Evolutionary conservation across 495 filamentous ascomycete genomes (phyloP), one percentile per base, ranked within the genome.

Genomic region (Chaetomium tenue): DNA sequence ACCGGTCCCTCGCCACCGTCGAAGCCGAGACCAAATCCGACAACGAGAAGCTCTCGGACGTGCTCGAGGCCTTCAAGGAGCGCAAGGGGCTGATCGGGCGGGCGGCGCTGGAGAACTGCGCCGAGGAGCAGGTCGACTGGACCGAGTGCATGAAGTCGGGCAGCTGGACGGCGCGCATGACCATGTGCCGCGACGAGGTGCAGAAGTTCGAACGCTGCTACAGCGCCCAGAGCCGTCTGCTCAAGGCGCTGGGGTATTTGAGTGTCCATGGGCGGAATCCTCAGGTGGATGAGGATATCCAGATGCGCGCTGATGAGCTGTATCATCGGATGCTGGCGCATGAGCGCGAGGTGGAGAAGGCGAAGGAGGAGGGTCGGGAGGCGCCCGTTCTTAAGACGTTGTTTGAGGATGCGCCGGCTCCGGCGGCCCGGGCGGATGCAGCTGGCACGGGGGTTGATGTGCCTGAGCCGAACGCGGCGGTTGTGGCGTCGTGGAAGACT

Each of bases 61-160:
- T 97, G 62, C 80, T 97, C 30, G 90, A 92, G 57, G 85, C 83
- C 25, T 92, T 88, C 82, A 96, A 96, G 75, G 84, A 90, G 71
- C 89, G 91, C 63, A 89, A 88, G 69, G 84, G 84, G 22, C 80
- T 83, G 60, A 91, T 98, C 59, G 89, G 90, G 22, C 82, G 84
- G 22, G 91, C 90, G 9, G 94, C 94, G 16, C 79, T 96, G 67
- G 95, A 98, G 79, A 98, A 97, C 74, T 98, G 94, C 78, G 89
- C 91, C 0, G 66, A 91, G 60, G 92, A 97, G 76, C 89, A 96
- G 75, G 77, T 87, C 68, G 86, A 83, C 26, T 83, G 93, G 77
- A 82, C 83, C 56, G 78, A 86, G 3, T 98, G 94, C 79, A 95
- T 91, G 78, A 78, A 81, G 61, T 80, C 77, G 48, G 91, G 92